Base-by-base conservation (phyloP, 768 basidiomycete species). In the Kockovaella imperatae region DNA sequence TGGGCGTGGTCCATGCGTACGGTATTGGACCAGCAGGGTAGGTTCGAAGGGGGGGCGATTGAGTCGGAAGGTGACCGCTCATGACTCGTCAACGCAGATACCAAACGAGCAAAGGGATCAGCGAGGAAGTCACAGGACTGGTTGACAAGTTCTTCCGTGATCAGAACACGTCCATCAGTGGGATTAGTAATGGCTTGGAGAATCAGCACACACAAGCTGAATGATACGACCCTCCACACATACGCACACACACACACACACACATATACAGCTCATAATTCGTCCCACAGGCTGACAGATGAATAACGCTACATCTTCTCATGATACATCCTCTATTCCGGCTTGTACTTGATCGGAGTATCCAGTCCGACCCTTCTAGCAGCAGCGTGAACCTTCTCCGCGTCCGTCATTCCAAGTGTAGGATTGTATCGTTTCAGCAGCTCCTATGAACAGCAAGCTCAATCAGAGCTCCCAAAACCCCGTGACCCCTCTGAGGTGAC, bases 341-440 rank as follows among this genome's bases (percentile, higher is more conserved):
- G 43, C 45, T 55, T 51, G 43, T 60, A 70, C 25, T 73, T 70
- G 38, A 78, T 61, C 8, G 89, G 88, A 77, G 90, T 83, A 60
- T 93, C 77, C 45, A 96, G 72, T 3, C 90, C 90, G 29, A 96
- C 90, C 54, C 89, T 75, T 35, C 81, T 77, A 3, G 88, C 89
- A 0, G 90, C 90, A 1, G 86, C 86, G 60, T 82, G 76, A 52
- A 93, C 78, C 56, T 84, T 75, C 66, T 93, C 87, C 56, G 87
- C 81, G 4, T 77, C 73, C 0, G 87, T 83, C 54, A 91, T 76
- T 61, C 89, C 85, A 34, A 82, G 71, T 15, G 84, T 73, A 0
- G 90, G 89, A 68, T 90, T 93, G 74, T 96, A 96, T 45, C 87
- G 76, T 45, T 87, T 84, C 52, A 95, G 70, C 40, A 95, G 74